phyloP scores from a whole-genome alignment of 2,329 filamentous ascomycete species.

The Trichophaea hybrida region DNA sequence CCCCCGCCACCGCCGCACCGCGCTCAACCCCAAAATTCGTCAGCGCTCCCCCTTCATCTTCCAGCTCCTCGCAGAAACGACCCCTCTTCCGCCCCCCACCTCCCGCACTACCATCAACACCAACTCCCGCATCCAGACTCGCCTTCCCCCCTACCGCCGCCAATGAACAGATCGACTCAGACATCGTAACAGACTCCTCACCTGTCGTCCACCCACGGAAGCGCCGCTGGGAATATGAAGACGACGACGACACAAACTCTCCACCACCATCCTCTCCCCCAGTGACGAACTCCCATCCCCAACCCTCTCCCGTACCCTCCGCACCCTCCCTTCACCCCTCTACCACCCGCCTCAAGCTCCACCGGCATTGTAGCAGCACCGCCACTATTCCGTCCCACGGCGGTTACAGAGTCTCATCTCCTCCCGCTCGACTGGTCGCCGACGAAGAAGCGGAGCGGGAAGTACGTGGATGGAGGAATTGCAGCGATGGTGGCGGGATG shows the following conservation, averaged over 20 bases:
- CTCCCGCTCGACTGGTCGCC: not conserved
- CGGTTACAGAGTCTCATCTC: not conserved
- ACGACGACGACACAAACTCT: no score
- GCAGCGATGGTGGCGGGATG: conserved; percentile 1
- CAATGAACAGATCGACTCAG: not conserved
- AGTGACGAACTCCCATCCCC: no score
- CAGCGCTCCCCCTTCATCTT: not conserved
- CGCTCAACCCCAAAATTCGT: not conserved
- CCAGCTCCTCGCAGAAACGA: not conserved
- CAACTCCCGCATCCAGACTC: not conserved
- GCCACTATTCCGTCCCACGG: no score
- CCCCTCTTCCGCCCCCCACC: not conserved
- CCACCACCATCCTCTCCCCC: no score
- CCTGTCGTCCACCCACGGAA: no score
- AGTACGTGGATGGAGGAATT: not conserved
- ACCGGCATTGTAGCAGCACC: no score
- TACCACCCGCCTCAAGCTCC: no score
- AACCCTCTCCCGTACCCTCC: no score
- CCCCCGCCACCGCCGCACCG: not conserved
- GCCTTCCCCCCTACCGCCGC: not conserved
- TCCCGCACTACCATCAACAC: not conserved
- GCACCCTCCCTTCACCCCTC: no score
- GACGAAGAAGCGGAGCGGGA: not conserved
- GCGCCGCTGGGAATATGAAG: no score
- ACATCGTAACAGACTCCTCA: not conserved